Percentiles rank a stretch among this genome's conserved stretches.
phyloP scores from a whole-genome alignment of 1,284 basidiomycete genomes.

The Sanguinoderma infundibulare region DNA sequence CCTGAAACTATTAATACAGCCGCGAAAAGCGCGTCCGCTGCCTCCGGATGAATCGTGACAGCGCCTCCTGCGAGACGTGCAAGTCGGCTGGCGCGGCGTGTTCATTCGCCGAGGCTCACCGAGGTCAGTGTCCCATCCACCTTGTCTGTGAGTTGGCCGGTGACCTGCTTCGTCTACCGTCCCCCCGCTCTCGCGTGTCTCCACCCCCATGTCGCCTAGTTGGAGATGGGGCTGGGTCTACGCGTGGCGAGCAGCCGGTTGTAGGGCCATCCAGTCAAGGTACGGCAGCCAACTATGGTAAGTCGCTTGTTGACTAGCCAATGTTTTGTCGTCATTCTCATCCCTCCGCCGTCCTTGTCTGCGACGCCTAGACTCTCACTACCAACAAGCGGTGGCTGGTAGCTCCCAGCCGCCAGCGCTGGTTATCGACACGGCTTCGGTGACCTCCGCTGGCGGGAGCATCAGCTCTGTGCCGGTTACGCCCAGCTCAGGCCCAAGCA shows the following conservation, averaged over 20 bases:
- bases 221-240: too few species aligned
- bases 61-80: neutral
- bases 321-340: neutral
- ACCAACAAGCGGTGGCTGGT: neutral
- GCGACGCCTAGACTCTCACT: neutral
- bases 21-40: neutral
- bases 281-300: neutral
- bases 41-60: neutral
- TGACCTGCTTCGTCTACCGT: neutral
- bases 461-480: neutral
- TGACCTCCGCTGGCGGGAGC: neutral
- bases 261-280: neutral
- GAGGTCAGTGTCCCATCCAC: too few species aligned
- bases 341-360: neutral
- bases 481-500: slow-evolving; percentile 4
- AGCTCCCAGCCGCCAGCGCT: neutral
- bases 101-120: neutral
- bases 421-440: neutral
- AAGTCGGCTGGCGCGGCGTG: neutral
- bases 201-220: neutral
- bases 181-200: neutral
- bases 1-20: neutral
- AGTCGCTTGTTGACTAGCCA: neutral
- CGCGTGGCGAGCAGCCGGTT: neutral
- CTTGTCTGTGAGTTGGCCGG: too few species aligned